phyloP scores from a whole-genome alignment of 768 basidiomycete species.

The Boletus patriciae region DNA sequence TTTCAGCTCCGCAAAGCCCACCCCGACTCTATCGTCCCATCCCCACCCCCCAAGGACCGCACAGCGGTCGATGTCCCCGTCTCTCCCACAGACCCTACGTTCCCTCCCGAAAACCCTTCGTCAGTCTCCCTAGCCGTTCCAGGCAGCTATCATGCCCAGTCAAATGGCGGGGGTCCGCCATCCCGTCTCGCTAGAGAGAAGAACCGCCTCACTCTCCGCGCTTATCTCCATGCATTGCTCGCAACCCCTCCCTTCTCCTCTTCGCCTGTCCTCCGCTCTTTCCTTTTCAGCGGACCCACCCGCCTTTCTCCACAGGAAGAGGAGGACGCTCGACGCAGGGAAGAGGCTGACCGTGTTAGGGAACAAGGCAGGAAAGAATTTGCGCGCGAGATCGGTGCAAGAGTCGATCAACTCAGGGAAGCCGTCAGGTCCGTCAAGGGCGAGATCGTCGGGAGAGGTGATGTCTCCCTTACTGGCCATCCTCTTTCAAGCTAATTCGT shows the following conservation, averaged over 20 bases:
- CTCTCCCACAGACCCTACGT: constrained; percentile 2
- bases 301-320: constrained; percentile 66
- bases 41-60: constrained; percentile 88
- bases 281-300: constrained; percentile 78
- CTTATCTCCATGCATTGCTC: constrained; percentile 85
- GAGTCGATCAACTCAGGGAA: constrained; percentile 84
- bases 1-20: constrained; percentile 80
- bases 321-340: constrained; percentile 73
- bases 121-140: constrained; percentile 58
- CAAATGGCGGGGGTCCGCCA: background rate
- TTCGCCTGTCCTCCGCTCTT: constrained; percentile 82
- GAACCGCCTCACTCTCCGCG: constrained; percentile 90
- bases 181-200: constrained; percentile 80
- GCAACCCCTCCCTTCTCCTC: constrained; percentile 70
- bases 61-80: constrained; percentile 56
- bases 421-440: constrained; percentile 88
- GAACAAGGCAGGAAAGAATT: constrained; percentile 89
- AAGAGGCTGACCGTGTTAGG: constrained; percentile 84
- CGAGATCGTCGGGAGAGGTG: constrained; percentile 87
- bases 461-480: background rate
- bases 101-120: constrained; percentile 1
- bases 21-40: constrained; percentile 75
- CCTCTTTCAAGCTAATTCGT: constrained; percentile 5
- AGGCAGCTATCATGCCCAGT: constrained; percentile 37
- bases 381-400: constrained; percentile 76